phyloP scores from a whole-genome alignment of 2,329 filamentous ascomycete species.

The Knufia fluminis region DNA sequence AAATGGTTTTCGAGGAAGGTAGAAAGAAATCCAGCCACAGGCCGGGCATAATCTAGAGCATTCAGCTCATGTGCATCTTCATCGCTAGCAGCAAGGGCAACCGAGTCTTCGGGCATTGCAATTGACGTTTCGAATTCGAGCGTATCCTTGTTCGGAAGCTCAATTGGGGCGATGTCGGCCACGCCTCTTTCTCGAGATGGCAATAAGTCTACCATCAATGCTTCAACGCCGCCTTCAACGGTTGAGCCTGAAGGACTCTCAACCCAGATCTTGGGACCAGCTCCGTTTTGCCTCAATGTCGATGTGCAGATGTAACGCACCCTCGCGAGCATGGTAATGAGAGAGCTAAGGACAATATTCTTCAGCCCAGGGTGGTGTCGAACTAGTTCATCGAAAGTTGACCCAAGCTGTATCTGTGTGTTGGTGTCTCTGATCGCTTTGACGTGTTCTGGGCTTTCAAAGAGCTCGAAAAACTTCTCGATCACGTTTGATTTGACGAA shows the following conservation, averaged over 20 bases:
- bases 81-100: constrained; percentile 40
- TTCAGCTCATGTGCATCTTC: constrained; percentile 42
- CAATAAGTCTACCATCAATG: constrained; percentile 18
- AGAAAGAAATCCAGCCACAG: constrained; percentile 65
- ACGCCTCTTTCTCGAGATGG: constrained; percentile 7
- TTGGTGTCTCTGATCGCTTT: constrained; percentile 72
- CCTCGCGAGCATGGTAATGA: constrained; percentile 78
- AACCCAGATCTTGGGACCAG: constrained; percentile 71
- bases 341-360: constrained; percentile 68
- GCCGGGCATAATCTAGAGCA: constrained; percentile 63
- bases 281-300: constrained; percentile 58
- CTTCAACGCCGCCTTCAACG: constrained; percentile 45
- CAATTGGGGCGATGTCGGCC: constrained; percentile 14
- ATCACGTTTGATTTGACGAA: constrained; percentile 76
- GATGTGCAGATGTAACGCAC: constrained; percentile 64
- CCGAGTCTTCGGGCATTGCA: constrained; percentile 19
- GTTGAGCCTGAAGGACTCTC: constrained; percentile 46
- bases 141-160: constrained; percentile 31
- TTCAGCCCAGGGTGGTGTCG: constrained; percentile 84
- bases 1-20: constrained; percentile 66
- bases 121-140: constrained; percentile 19
- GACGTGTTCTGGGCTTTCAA: constrained; percentile 83
- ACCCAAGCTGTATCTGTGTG: constrained; percentile 65
- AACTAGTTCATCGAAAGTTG: constrained; percentile 85
- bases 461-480: constrained; percentile 88